A percentile compares a stretch with the other conserved stretches of the same genome.
phyloP scores from a whole-genome alignment of 75 land plant genomes.

The Adiantum capillusveneris region DNA sequence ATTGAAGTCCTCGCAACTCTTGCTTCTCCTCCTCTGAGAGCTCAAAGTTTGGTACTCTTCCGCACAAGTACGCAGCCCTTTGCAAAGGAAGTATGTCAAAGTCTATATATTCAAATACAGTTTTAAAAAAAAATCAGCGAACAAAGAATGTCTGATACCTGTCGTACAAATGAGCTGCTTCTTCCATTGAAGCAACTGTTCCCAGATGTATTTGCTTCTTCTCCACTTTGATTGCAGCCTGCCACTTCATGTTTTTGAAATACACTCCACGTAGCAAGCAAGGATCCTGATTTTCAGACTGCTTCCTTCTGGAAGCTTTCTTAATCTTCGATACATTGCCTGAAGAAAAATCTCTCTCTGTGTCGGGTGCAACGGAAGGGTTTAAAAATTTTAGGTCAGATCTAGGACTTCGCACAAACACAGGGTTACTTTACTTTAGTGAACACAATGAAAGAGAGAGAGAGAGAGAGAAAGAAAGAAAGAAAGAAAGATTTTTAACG shows the following conservation, averaged over 20 bases:
- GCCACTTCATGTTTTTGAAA: constrained; percentile 96
- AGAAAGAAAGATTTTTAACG: no score
- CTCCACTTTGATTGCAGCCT: constrained; percentile 92
- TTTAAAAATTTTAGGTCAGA: no score
- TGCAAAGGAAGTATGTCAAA: not conserved
- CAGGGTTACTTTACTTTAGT: no score
- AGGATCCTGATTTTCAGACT: constrained; percentile 59
- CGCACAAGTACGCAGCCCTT: constrained; percentile 97
- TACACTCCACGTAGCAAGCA: constrained; percentile 88
- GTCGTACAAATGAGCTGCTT: constrained; percentile 89
- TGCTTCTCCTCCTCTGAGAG: constrained; percentile 80
- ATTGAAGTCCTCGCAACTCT: constrained; percentile 54
- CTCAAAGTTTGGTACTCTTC: constrained; percentile 89
- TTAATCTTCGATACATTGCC: no score
- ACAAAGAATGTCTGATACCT: constrained; percentile 34
- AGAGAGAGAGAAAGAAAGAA: no score
- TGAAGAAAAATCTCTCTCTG: no score
- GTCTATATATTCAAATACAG: not conserved
- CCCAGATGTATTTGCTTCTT: constrained; percentile 95
- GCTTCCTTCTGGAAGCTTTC: constrained; percentile 77
- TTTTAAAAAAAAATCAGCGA: not conserved
- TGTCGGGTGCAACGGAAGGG: no score
- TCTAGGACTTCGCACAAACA: no score
- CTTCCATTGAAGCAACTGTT: constrained; percentile 82
- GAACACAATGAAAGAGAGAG: no score